These are phyloP conservation scores for Plasmodium cynomolgi DNA, from an alignment of 169 alveolate species.

Conservation along the genomic window DNA sequence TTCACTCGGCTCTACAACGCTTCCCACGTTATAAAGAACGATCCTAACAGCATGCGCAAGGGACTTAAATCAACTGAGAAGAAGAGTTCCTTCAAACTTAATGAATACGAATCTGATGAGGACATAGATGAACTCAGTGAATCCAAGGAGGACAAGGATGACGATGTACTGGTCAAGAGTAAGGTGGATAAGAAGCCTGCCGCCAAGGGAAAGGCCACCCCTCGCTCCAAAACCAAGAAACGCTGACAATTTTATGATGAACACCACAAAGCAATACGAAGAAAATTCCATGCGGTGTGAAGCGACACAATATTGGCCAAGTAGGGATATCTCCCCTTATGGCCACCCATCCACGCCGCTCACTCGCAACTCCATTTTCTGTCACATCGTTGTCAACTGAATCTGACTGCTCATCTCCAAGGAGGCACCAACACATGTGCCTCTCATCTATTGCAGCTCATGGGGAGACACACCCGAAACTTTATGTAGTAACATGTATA, in stretches of 20 bases:
- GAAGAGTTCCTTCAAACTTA: constrained; percentile 13
- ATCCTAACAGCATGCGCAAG: constrained; percentile 43
- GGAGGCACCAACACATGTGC: background rate
- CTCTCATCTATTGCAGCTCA: background rate
- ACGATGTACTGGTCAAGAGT: constrained; percentile 25
- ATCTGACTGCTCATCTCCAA: background rate
- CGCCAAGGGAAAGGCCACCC: constrained; percentile 2
- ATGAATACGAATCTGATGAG: constrained; percentile 57
- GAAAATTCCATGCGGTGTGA: background rate
- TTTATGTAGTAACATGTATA: background rate
- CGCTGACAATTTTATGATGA: background rate
- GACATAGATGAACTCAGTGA: constrained; percentile 63
- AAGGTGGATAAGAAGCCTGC: constrained; percentile 36
- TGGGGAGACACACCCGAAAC: background rate
- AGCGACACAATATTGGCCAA: background rate
- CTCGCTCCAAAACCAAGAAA: constrained; percentile 5
- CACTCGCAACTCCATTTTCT: background rate
- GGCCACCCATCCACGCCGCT: background rate
- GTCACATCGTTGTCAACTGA: background rate
- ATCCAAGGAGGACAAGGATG: constrained; percentile 67
- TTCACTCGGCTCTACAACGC: constrained; percentile 76
- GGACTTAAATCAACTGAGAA: constrained; percentile 43
- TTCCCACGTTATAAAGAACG: constrained; percentile 58
- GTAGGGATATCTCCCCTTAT: background rate
- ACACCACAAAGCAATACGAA: background rate